These are phyloP conservation scores for Lactifluus subvellereus DNA, from an alignment of 768 basidiomycete species.

Conservation along the genomic window DNA sequence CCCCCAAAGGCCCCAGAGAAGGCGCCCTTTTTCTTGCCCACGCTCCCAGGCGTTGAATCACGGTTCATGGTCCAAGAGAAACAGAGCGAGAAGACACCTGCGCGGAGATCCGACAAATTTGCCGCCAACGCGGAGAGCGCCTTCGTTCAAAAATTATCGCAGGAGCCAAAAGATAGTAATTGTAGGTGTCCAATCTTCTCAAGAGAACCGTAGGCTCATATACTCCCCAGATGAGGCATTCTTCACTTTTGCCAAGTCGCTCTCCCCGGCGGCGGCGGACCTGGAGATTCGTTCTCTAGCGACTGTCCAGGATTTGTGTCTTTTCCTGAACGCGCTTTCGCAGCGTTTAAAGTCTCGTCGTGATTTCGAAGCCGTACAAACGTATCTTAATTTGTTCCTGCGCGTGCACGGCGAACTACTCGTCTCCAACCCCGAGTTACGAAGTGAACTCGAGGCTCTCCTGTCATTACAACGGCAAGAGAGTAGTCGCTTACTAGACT, in stretches of 20 bases:
- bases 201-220: constrained; percentile 8
- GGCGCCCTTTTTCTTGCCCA: constrained; percentile 96
- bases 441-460: constrained; percentile 50
- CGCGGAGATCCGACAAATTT: constrained; percentile 49
- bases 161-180: constrained; percentile 49
- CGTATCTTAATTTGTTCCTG: constrained; percentile 79
- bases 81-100: constrained; percentile 38
- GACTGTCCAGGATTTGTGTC: constrained; percentile 52
- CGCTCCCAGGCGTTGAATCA: constrained; percentile 79
- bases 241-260: constrained; percentile 76
- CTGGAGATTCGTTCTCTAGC: constrained; percentile 80
- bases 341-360: constrained; percentile 68
- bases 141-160: constrained; percentile 59
- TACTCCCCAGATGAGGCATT: constrained; percentile 62
- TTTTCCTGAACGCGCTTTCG: constrained; percentile 71
- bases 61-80: constrained; percentile 61
- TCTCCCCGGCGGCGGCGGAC: constrained; percentile 89
- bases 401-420: constrained; percentile 80
- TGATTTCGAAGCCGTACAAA: constrained; percentile 95
- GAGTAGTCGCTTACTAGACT: constrained; percentile 68
- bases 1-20: constrained; percentile 92
- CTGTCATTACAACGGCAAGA: constrained; percentile 66
- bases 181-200: constrained; percentile 48
- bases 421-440: constrained; percentile 62
- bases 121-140: constrained; percentile 54